Base-by-base conservation (phyloP, 805 yeast species). In the Barnettozyma sp. region DNA sequence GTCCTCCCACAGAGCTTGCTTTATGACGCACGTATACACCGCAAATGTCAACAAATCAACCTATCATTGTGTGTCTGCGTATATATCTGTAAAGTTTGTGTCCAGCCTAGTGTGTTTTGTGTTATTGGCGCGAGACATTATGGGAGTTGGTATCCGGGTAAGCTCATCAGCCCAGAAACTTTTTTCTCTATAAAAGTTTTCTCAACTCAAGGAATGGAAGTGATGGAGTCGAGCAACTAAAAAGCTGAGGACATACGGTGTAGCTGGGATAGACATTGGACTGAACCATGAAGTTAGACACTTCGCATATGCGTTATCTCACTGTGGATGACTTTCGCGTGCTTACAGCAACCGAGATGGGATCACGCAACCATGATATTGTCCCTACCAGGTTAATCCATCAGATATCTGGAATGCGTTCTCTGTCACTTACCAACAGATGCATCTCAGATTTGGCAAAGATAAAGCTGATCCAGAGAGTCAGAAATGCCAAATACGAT, bases 401-500 rank as follows among this genome's bases (percentile, higher is more conserved):
- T 44, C 82, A 82, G 43, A 63, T 87, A 22, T 84, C 95, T 11
- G 84, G 86, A 4, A 58, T 87, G 50, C 73, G 82, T 46, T 76
- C 86, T 15, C 73, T 76, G 6, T 76, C 94, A 2, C 80, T 82
- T 19, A 83, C 94, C 1, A 78, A 79, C 51, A 70, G 84, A 50
- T 74, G 85, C 17, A 82, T 92, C 26, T 73, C 85, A 11, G 94
- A 84, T 50, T 67, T 92, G 42, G 97, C 97, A 18, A 90, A 90
- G 59, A 62, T 86, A 43, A 86, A 78, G 49, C 64, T 92, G 34
- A 71, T 92, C 17, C 70, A 90, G 2, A 70, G 79, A 44, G 67
- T 86, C 40, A 72, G 95, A 62, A 92, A 92, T 58, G 94, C 96
- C 22, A 85, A 79, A 50, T 90, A 92, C 59, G 98, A 92, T 56